Evolutionary conservation across 306 rosid species (phyloP).

Genomic region (Sicyos baderoa): DNA sequence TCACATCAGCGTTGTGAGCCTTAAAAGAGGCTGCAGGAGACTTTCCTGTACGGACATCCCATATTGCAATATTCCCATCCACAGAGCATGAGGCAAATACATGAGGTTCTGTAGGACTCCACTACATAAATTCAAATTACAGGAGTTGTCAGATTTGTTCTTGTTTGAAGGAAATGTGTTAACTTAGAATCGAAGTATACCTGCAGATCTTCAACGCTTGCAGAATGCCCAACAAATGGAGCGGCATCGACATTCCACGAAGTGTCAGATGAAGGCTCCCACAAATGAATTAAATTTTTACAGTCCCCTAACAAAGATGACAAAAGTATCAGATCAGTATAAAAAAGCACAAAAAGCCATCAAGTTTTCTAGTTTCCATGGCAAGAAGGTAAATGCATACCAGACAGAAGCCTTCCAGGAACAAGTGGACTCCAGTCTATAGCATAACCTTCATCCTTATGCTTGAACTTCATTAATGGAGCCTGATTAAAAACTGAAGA

Average conservation of each 20-base stretch:
- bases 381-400: conserved; percentile 31
- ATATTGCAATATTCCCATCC: conserved; percentile 71
- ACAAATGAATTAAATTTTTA: conserved; percentile 54
- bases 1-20: conserved; percentile 90
- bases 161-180: conserved; percentile 18
- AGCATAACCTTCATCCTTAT: conserved; percentile 86
- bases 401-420: conserved; percentile 78
- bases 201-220: conserved; percentile 91
- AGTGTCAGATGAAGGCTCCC: conserved; percentile 75
- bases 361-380: background rate
- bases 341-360: background rate
- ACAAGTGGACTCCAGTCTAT: conserved; percentile 81
- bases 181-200: conserved; percentile 30
- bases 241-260: conserved; percentile 62
- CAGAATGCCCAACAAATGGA: conserved; percentile 68
- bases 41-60: conserved; percentile 80
- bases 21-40: conserved; percentile 43
- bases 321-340: conserved; percentile 10
- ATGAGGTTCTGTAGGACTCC: conserved; percentile 81
- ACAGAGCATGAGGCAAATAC: conserved; percentile 86
- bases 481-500: conserved; percentile 56
- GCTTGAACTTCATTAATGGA: conserved; percentile 56
- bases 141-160: background rate
- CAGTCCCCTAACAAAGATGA: conserved; percentile 66
- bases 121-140: conserved; percentile 45